A percentile compares a stretch with the other conserved stretches of the same genome.
Conservation (phyloP, 78 protist species). For the Dictyostelium citrinum region DNA sequence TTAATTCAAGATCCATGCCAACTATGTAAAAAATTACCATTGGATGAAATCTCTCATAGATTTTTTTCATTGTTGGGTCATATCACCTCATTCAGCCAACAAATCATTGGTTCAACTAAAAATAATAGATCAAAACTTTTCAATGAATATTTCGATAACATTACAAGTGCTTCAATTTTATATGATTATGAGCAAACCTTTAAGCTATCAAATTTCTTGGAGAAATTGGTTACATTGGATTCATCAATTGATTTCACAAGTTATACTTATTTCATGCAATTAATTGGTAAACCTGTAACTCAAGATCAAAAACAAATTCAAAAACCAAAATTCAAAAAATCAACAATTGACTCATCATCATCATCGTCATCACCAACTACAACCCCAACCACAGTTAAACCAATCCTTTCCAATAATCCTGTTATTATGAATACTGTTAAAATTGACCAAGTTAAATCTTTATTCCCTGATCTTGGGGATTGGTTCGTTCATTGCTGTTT, state of each 20-base stretch:
- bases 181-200: constrained; percentile 34
- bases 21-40: background rate
- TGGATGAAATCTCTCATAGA: background rate
- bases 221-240: background rate
- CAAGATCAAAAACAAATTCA: background rate
- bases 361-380: background rate
- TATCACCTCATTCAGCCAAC: background rate
- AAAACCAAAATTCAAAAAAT: background rate
- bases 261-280: background rate
- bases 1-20: constrained; percentile 9
- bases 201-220: background rate
- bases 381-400: background rate
- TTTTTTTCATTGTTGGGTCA: background rate
- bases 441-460: constrained; percentile 14
- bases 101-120: background rate
- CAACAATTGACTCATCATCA: background rate
- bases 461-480: constrained; percentile 43
- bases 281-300: constrained; percentile 29
- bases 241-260: background rate
- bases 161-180: background rate
- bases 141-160: background rate
- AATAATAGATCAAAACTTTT: constrained; percentile 2
- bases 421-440: background rate
- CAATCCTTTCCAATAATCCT: background rate
- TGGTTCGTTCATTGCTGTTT: constrained; percentile 34